Evolutionary conservation across 106 monocot species (phyloP).

Genomic region (Allium fistulosum): DNA sequence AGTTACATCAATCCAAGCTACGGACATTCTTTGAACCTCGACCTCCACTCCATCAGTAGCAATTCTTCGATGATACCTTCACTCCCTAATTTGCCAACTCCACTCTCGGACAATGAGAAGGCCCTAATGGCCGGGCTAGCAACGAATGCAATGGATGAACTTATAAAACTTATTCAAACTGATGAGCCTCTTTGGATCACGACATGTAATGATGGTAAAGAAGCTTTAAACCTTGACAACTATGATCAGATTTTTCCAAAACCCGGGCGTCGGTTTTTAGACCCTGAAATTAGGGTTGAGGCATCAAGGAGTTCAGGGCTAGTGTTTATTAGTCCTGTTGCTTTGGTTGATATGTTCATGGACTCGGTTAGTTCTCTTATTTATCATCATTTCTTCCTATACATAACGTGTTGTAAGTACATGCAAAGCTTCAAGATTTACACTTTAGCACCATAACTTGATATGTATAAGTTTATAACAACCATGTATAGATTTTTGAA

Average conservation of each 20-base stretch:
- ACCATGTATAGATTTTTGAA: background rate
- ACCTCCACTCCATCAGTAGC: conserved; percentile 42
- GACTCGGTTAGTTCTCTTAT: conserved; percentile 46
- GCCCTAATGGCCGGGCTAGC: conserved; percentile 87
- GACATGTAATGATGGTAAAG: conserved; percentile 31
- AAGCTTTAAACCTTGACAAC: conserved; percentile 47
- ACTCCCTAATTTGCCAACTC: conserved; percentile 24
- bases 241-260: conserved; percentile 70
- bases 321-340: conserved; percentile 45
- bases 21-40: conserved; percentile 60
- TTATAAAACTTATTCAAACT: conserved; percentile 59
- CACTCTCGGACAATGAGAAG: conserved; percentile 72
- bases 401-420: no score
- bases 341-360: conserved; percentile 80
- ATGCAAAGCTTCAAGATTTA: no score
- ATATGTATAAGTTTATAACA: no score
- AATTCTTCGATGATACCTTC: conserved; percentile 29
- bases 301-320: conserved; percentile 51
- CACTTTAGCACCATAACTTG: no score
- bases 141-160: conserved; percentile 66
- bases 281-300: conserved; percentile 44
- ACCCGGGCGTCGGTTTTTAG: conserved; percentile 27
- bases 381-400: background rate
- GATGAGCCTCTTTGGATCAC: conserved; percentile 83
- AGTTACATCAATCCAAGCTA: conserved; percentile 25